A percentile compares a stretch with the other conserved stretches of the same genome.
Evolutionary conservation across 2,329 filamentous ascomycete genomes (phyloP).

Genomic region (Leptographium wingfieldii): DNA sequence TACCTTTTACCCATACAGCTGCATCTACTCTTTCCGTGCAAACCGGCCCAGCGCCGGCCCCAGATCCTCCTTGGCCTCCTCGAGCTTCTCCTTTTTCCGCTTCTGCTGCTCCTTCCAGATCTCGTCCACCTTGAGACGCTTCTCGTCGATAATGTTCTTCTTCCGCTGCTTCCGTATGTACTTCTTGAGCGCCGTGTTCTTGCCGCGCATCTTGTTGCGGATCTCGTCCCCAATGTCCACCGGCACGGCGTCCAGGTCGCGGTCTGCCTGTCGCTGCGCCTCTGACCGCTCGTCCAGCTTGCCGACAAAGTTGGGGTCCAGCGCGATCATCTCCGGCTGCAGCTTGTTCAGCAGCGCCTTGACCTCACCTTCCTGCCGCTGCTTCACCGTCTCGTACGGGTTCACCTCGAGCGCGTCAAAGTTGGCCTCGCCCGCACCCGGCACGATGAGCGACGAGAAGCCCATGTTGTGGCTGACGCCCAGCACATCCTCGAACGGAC

Average conservation of each 20-base stretch:
- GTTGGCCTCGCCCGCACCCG: constrained; percentile 93
- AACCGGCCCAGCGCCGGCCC: constrained; percentile 82
- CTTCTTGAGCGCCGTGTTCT: constrained; percentile 79
- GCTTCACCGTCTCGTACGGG: constrained; percentile 86
- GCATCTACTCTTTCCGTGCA: constrained; percentile 49
- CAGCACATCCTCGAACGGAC: constrained; percentile 86
- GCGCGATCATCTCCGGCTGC: constrained; percentile 89
- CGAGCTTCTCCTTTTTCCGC: constrained; percentile 47
- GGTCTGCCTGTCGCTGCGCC: constrained; percentile 62
- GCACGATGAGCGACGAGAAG: constrained; percentile 81
- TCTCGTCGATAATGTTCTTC: constrained; percentile 94
- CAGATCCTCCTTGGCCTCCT: constrained; percentile 58
- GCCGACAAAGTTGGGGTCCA: constrained; percentile 86
- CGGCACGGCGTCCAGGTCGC: constrained; percentile 62
- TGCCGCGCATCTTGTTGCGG: constrained; percentile 60
- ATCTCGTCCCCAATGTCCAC: constrained; percentile 46
- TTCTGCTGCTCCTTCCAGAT: constrained; percentile 61
- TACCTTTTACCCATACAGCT: neutral
- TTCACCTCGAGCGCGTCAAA: constrained; percentile 89
- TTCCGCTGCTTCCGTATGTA: constrained; percentile 84
- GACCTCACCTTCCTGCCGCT: constrained; percentile 87
- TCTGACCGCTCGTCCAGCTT: constrained; percentile 72
- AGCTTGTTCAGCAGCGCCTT: constrained; percentile 86
- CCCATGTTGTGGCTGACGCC: constrained; percentile 68
- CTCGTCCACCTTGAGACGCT: constrained; percentile 74